These are phyloP conservation scores for Geranium rotundifolium DNA, from an alignment of 345 rosid species.

Conservation along the genomic window DNA sequence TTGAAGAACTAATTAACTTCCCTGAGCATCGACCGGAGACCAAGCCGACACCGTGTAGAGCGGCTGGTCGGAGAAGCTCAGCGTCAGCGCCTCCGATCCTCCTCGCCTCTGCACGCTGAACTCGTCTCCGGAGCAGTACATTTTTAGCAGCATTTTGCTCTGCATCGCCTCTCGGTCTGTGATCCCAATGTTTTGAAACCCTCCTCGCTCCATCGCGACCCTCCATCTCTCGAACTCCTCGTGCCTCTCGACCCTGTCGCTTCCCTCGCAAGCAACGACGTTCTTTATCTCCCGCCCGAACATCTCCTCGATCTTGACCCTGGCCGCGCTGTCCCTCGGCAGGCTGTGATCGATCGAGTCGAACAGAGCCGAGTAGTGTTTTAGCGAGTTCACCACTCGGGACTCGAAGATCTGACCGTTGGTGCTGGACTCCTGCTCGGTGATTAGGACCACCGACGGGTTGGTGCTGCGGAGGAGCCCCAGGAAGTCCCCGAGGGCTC, in stretches of 20 bases:
- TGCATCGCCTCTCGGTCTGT: constrained; percentile 72
- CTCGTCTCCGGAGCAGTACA: constrained; percentile 40
- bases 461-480: constrained; percentile 81
- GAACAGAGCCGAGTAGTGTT: constrained; percentile 66
- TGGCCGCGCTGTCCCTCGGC: constrained; percentile 45
- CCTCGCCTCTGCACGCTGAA: constrained; percentile 36
- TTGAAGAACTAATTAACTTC: constrained; percentile 19
- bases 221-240: constrained; percentile 55
- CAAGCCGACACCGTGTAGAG: constrained; percentile 86
- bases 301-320: constrained; percentile 76
- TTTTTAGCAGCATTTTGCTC: constrained; percentile 74
- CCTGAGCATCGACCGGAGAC: constrained; percentile 50
- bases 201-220: constrained; percentile 73
- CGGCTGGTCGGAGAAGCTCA: constrained; percentile 75
- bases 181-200: constrained; percentile 45
- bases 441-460: constrained; percentile 49
- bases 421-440: constrained; percentile 82
- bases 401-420: constrained; percentile 40
- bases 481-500: constrained; percentile 58
- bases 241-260: constrained; percentile 74
- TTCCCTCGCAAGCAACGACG: constrained; percentile 86
- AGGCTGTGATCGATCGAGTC: constrained; percentile 59
- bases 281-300: constrained; percentile 72
- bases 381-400: constrained; percentile 60
- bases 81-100: constrained; percentile 43